Evolutionary conservation across 106 monocot species (phyloP), one percentile per base, ranked within the genome.

Genomic region (Dendrobium officinale): DNA sequence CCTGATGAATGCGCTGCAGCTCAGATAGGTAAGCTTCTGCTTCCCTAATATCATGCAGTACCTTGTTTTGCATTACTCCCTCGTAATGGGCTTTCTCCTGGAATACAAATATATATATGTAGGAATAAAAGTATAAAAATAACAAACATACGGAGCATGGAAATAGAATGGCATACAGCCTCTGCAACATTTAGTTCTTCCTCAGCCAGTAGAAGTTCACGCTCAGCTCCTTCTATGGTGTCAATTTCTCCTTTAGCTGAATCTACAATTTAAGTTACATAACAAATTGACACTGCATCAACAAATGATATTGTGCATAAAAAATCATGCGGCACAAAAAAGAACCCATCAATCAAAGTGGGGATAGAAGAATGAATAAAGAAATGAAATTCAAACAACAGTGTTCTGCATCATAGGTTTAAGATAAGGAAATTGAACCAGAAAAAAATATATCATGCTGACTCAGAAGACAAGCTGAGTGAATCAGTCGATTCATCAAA

Each of bases 1-100:
- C 98, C 91, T 99, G 82, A 67, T 90, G 95, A 48, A 82, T 87
- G 22, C 47, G 66, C 72, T 91, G 86, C 68, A 99, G 87, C 75
- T 79, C 87, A 73, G 88, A 82, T 77, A 27, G 84, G 31, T 79
- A 84, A 81, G 81, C 75, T 77, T 99, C 92, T 37, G 93, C 98
- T 75, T 85, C 86, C 82, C 81, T 90, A 67, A 99, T 91, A 82
- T 91, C 93, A 75, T 83, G 80, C 33, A 99, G 80, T 54, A 99
- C 98, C 75, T 99, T 99, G 18, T 83, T 88, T 33, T 91, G 81
- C 98, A 99, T 99, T 72, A 99, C 77, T n/a, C 80, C 78, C 83
- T 99, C 88, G 86, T 99, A 99, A 78, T 99, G 90, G 56, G 67
- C 41, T 79, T 82, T 95, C 73, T 95, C 91, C 98, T 99, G 78